Evolutionary conservation across 495 filamentous ascomycete genomes (phyloP), one percentile per base, ranked within the genome.

Genomic region (Chlorociboria aeruginascens): DNA sequence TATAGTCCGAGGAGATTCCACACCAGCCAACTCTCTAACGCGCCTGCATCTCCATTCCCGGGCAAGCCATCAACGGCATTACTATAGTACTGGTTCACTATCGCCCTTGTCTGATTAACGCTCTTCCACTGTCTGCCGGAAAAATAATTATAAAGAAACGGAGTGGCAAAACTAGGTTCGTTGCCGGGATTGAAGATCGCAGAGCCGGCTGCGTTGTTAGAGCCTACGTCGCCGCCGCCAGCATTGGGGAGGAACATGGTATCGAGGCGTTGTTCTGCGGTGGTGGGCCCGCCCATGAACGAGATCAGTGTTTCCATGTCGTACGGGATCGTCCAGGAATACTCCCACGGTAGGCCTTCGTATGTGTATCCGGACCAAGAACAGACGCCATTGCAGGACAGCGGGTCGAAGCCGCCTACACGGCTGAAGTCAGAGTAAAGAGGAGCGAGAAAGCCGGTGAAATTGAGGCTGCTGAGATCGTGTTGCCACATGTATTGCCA

Each of bases 141-240:
- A 10, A 49, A 32, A 25, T 85, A 86, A 60, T 85, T 81, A 48
- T 80, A 85, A 52, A 82, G 77, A 53, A 72, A 84, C 0, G 83
- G 71, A 0, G 77, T 78, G 2, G 83, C 61, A 53, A 86, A 85
- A 1, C 79, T 66, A 11, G 78, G 81, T 50, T 88, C 82, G 54
- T 88, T 83, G 8, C 81, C 79, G 17, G 85, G 76, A 60, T 85
- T 81, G 17, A 79, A 76, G 3, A 86, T 73, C 4, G 76, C 75
- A 11, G 56, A 55, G 40, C 78, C 73, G 55, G 30, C 36, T 6
- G 40, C 45, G 30, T 49, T 53, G 1, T 38, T 38, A 6, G 20
- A 12, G 1, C 49, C 49, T 3, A 48, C 51, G 14, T 17, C 30
- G 3, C 33, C 14, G 9, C 16, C 31, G 13, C 32, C 25, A 0